Percentiles rank a stretch among this genome's conserved stretches.
Conservation (phyloP, 305 asterid species). For the Stenogyne calaminthoides region DNA sequence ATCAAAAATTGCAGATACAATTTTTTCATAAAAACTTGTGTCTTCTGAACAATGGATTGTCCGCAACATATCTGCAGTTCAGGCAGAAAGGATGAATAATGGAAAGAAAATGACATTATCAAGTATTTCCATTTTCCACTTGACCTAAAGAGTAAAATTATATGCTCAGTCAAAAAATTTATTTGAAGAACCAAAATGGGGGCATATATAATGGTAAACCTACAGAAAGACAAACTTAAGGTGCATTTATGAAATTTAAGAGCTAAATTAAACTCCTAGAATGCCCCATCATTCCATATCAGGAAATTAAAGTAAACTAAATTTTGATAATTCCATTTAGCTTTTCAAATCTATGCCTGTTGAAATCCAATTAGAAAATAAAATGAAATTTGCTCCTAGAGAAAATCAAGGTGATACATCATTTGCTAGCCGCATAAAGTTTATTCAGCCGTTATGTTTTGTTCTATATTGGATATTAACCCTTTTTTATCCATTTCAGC, state of each 20-base stretch:
- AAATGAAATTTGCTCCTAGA: not conserved
- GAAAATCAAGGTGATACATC: not conserved
- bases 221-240: not conserved
- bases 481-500: not conserved
- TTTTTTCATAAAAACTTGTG: conserved; percentile 69
- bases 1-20: conserved; percentile 77
- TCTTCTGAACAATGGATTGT: conserved; percentile 89
- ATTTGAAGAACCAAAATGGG: conserved; percentile 8
- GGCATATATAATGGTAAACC: conserved; percentile 6
- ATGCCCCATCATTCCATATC: conserved; percentile 6
- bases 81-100: conserved; percentile 32
- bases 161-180: conserved; percentile 1
- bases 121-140: conserved; percentile 24
- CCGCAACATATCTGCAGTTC: conserved; percentile 72
- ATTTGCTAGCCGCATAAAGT: not conserved
- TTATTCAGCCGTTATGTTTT: not conserved
- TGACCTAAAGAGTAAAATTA: conserved; percentile 14
- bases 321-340: not conserved
- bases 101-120: conserved; percentile 23
- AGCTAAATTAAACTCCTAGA: conserved; percentile 7
- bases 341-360: not conserved
- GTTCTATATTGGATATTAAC: not conserved
- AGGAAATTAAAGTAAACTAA: not conserved
- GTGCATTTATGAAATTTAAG: conserved; percentile 11
- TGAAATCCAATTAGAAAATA: conserved; percentile 12